Evolutionary conservation across 2,329 filamentous ascomycete genomes (phyloP), one percentile per base, ranked within the genome.

Genomic region (Ampelomyces quisqualis): DNA sequence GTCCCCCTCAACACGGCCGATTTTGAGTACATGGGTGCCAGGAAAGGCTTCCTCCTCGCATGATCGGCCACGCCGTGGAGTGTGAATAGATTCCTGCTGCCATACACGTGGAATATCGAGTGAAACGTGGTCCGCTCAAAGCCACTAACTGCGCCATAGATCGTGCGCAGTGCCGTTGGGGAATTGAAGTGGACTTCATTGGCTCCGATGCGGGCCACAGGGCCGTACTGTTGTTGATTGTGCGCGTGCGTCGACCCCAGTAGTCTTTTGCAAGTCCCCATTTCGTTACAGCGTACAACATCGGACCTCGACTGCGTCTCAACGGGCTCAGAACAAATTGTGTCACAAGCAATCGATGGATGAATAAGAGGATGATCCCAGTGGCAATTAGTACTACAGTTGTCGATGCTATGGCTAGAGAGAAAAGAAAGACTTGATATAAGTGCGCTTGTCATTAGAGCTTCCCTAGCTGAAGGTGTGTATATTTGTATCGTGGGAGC

Each of bases 41-140:
- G 41, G 0, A 78, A 43, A 49, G 78, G 79, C 63, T 80, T 80
- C 13, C 77, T 60, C 1, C 74, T 69, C 0, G 66, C 68, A 53
- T 80, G 77, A 2, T 69, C 63, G 20, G 67, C 68, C 0, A 64
- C 62, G 0, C 67, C 62, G 5, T 64, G 60, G 44, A 80, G 79
- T 0, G 75, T 77, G 53, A 80, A 80, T 2, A 80, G 51, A 38
- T 79, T 78, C 53, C 71, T 72, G 7, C 66, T 64, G 0, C 75
- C 75, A 34, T 77, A 78, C 0, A 71, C 74, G 47, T 78, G 75
- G 43, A 80, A 80, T 73, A 80, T 78, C 30, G 72, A 69, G 40
- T 80, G 80, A 50, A 79, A 80, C 1, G 36, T 32, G 0, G 76
- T 77, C 26, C 76, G 60, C 27, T 73, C 75, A 40, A 74, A 80